Conservation (phyloP, 148 eudicot genomes). For the Silene uniflora region DNA sequence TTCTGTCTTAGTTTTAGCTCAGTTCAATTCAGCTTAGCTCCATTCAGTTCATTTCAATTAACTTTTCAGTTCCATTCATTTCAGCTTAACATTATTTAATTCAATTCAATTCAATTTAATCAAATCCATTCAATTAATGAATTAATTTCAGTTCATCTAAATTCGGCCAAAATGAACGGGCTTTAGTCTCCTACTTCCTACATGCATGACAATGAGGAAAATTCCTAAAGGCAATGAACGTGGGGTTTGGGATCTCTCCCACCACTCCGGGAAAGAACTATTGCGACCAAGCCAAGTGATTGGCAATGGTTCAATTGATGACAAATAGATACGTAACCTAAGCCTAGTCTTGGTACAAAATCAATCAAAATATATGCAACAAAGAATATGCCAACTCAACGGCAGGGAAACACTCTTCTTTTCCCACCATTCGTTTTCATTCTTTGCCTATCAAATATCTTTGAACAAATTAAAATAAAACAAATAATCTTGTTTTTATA, state of each 20-base stretch:
- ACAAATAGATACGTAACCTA: conserved; percentile 14
- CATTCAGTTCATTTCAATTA: too few species aligned
- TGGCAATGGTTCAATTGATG: conserved; percentile 14
- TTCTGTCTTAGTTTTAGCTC: too few species aligned
- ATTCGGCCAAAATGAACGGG: too few species aligned
- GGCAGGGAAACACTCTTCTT: conserved; percentile 28
- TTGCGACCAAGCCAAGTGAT: neutral
- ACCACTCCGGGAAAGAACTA: conserved; percentile 8
- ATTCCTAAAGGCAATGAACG: conserved; percentile 10
- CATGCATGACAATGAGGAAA: neutral
- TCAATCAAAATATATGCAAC: conserved; percentile 11
- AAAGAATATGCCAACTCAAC: conserved; percentile 36
- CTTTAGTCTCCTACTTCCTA: too few species aligned
- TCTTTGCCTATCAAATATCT: neutral
- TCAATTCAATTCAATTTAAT: too few species aligned
- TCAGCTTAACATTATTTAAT: too few species aligned
- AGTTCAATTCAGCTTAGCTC: too few species aligned
- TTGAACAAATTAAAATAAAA: neutral
- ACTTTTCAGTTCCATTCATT: too few species aligned
- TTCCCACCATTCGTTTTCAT: conserved; percentile 28
- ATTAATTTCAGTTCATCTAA: too few species aligned
- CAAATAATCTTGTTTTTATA: neutral
- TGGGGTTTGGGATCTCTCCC: conserved; percentile 24
- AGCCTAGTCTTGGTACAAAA: conserved; percentile 10
- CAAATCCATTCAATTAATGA: too few species aligned